Base-by-base conservation (phyloP, 306 rosid genomes). In the Ziziphus jujuba region DNA sequence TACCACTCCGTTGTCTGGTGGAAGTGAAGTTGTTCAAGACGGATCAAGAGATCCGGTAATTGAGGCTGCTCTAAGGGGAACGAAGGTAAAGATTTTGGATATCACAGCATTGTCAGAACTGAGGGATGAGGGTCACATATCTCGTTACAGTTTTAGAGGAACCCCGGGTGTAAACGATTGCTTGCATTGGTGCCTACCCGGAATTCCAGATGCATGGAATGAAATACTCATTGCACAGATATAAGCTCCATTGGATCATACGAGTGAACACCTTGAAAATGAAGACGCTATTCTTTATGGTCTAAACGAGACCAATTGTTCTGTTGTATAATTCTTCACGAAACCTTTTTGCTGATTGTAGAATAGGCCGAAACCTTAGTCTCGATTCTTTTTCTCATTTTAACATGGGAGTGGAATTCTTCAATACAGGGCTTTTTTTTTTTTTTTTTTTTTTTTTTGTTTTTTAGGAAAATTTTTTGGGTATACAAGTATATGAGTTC, bases 181-280 rank as follows among this genome's bases (percentile, higher is more conserved):
- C 72, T 88, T 93, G 82, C 97, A 90, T 79, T 90, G 97, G 99
- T 93, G 97, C 77, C 68, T 93, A 40, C 97, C 97, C 3, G 97
- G 97, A 52, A 72, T 90, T 79, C 97, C 96, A 11, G 99, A 90
- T 74, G 20, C 97, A 17, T 93, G 99, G 99, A 93, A 93, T 70
- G 97, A 93, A 77, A 79, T 93, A 77, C 92, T 93, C 63, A 60
- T 77, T 77, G 88, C 96, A 52, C 97, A 90, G 56, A 72, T 90
- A 57, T 93, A 90, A 79, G 64, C 23, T 19, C 63, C 23, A 25
- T 62, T 20, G 38, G 6, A 13, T 25, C n/a, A 33, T 75, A 22
- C 61, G 24, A 48, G 33, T 44, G 11, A 49, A 5, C 21, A 15
- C 16, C 6, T 33, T 52, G 28, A 71, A 54, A 77, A 61, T 44